phyloP scores from a whole-genome alignment of 495 filamentous ascomycete genomes.

The Talaromyces borbonicus region DNA sequence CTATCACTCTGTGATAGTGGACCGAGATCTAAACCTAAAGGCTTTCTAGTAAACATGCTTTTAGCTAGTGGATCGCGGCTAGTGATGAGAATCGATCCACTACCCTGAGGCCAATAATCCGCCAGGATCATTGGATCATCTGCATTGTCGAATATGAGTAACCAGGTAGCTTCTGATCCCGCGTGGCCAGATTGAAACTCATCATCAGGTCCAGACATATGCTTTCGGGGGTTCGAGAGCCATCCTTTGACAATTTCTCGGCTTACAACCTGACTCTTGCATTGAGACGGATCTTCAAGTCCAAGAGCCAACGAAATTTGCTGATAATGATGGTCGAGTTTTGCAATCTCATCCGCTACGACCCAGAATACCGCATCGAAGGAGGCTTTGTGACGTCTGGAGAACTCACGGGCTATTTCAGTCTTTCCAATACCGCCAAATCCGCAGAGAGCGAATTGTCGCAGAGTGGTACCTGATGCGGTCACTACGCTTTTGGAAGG shows the following conservation, averaged over 20 bases:
- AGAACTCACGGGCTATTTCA: slow-evolving; percentile 25
- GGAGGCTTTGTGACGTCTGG: slow-evolving; percentile 11
- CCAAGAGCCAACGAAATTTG: slow-evolving; percentile 22
- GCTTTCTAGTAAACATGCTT: slow-evolving; percentile 7
- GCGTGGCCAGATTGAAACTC: slow-evolving; percentile 4
- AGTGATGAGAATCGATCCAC: slow-evolving; percentile 28
- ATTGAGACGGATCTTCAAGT: slow-evolving; percentile 20
- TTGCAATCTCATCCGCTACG: slow-evolving; percentile 21
- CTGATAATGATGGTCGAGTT: slow-evolving; percentile 21
- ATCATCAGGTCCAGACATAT: slow-evolving; percentile 9
- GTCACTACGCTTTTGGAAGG: slow-evolving; percentile 11
- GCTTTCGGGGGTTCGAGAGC: slow-evolving; percentile 20
- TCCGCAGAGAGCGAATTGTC: slow-evolving; percentile 24
- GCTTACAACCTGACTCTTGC: slow-evolving; percentile 18
- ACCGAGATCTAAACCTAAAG: slow-evolving; percentile 11
- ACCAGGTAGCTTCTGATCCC: slow-evolving; percentile 19
- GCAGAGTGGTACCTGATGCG: slow-evolving; percentile 6
- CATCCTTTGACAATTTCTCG: slow-evolving; percentile 25
- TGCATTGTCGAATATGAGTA: slow-evolving; percentile 33
- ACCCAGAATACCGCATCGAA: slow-evolving; percentile 37
- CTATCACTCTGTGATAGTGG: slow-evolving; percentile 12
- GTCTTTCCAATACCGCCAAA: slow-evolving; percentile 35
- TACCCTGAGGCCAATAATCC: slow-evolving; percentile 24
- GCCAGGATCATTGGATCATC: slow-evolving; percentile 20
- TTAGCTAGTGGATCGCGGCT: slow-evolving; percentile 21